Percentiles rank a stretch among this genome's conserved stretches.
phyloP scores from a whole-genome alignment of 805 yeast genomes.

The Candida pini region DNA sequence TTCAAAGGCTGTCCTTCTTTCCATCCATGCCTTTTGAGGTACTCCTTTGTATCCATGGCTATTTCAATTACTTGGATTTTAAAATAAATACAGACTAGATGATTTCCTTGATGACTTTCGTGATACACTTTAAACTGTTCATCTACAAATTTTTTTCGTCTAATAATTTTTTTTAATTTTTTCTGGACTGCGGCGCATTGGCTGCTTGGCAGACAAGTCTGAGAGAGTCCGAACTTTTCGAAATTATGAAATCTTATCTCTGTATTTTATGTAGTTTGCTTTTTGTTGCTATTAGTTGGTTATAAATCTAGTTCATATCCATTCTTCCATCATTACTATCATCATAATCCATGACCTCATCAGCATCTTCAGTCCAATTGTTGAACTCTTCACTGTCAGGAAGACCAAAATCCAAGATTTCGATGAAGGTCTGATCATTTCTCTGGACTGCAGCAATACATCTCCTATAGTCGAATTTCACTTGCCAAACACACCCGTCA shows the following conservation, averaged over 20 bases:
- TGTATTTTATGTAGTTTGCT: neutral
- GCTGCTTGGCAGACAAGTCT: no score
- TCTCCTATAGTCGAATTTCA: constrained; percentile 72
- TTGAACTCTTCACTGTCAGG: constrained; percentile 13
- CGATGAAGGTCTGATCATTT: constrained; percentile 66
- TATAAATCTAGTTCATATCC: neutral
- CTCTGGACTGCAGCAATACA: constrained; percentile 88
- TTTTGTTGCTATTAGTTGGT: neutral
- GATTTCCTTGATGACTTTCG: no score
- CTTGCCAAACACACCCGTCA: constrained; percentile 92
- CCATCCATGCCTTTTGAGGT: constrained; percentile 84
- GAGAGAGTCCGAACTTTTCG: no score
- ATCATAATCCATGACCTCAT: constrained; percentile 3
- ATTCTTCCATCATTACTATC: neutral
- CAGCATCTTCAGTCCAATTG: constrained; percentile 10
- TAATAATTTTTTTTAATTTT: no score
- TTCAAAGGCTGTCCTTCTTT: constrained; percentile 80
- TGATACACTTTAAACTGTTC: no score
- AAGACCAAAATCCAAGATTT: constrained; percentile 72
- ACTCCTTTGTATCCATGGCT: constrained; percentile 70
- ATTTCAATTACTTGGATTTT: no score
- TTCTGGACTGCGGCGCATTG: neutral
- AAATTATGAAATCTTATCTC: no score
- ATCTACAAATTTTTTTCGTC: no score
- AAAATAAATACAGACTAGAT: no score